These are phyloP conservation scores for Trichoderma sp. DNA, from an alignment of 2,329 filamentous ascomycete species.

Conservation along the genomic window DNA sequence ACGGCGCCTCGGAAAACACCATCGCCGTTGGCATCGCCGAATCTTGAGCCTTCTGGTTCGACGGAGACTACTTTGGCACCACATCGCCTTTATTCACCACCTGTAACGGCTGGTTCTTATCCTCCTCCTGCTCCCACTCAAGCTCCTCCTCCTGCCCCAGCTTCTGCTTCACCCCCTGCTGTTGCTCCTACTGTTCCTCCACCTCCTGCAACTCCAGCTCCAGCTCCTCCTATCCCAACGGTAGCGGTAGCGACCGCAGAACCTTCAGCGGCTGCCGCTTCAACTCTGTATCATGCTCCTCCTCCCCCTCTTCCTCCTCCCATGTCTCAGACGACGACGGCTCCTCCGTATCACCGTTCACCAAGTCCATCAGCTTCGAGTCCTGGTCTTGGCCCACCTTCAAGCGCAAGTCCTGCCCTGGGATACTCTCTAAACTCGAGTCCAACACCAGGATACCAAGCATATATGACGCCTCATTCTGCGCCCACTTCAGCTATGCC, in stretches of 20 bases:
- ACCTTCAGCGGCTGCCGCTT: not conserved
- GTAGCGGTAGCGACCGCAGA: not conserved
- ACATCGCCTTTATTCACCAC: slow-evolving; percentile 31
- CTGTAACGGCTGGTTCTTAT: not conserved
- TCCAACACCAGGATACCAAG: not conserved
- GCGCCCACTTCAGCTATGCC: not conserved
- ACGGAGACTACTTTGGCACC: slow-evolving; percentile 20
- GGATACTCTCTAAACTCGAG: not conserved
- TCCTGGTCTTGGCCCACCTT: not conserved
- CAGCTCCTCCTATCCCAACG: not conserved
- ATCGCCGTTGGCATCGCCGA: not conserved
- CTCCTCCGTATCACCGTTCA: not conserved
- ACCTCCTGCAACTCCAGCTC: not conserved
- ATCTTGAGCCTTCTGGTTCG: not conserved
- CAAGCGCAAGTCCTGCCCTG: not conserved
- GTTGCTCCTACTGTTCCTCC: not conserved
- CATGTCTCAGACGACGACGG: not conserved
- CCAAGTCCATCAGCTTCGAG: not conserved
- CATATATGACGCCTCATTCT: slow-evolving; percentile 23
- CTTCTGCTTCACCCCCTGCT: not conserved
- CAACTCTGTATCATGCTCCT: not conserved
- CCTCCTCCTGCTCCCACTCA: not conserved
- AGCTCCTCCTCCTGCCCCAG: not conserved
- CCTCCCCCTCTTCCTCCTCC: not conserved
- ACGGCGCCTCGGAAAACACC: not conserved